These are phyloP conservation scores for Selaginella moellendorffii DNA, from an alignment of 75 land plant species.

Conservation along the genomic window DNA sequence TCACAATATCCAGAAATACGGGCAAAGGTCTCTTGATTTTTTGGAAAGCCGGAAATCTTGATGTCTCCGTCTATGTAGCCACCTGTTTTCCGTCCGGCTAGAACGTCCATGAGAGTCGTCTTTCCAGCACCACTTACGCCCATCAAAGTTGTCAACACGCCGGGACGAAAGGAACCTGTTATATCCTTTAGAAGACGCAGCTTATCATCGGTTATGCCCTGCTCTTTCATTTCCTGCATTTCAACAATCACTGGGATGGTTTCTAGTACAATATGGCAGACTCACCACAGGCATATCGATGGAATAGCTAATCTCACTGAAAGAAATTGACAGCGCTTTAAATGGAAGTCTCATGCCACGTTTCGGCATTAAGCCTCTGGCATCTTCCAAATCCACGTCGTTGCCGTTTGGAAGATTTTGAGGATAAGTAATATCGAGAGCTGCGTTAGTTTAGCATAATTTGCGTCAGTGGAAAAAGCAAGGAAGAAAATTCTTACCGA, in stretches of 20 bases:
- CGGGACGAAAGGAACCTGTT: conserved; percentile 63
- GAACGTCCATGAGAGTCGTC: conserved; percentile 35
- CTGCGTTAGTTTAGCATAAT: no score
- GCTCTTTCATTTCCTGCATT: conserved; percentile 34
- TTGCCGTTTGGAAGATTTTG: no score
- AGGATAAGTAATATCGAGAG: no score
- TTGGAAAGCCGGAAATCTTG: conserved; percentile 25
- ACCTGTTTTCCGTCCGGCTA: conserved; percentile 42
- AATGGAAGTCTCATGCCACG: conserved; percentile 3
- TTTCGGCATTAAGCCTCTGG: not conserved
- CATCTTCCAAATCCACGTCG: no score
- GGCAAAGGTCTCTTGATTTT: conserved; percentile 31
- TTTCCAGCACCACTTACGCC: conserved; percentile 42
- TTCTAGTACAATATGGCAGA: not conserved
- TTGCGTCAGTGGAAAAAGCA: no score
- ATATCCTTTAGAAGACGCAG: conserved; percentile 45
- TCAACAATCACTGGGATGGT: not conserved
- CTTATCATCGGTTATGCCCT: conserved; percentile 30
- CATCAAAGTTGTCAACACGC: conserved; percentile 45
- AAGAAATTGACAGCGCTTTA: conserved; percentile 12
- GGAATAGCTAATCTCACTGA: conserved; percentile 21
- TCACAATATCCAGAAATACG: conserved; percentile 36
- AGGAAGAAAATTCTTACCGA: no score
- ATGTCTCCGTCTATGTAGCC: conserved; percentile 38
- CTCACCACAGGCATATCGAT: conserved; percentile 33